Evolutionary conservation across 352 stramenopile species (phyloP).

Genomic region (Globisporangium megalacanthum): DNA sequence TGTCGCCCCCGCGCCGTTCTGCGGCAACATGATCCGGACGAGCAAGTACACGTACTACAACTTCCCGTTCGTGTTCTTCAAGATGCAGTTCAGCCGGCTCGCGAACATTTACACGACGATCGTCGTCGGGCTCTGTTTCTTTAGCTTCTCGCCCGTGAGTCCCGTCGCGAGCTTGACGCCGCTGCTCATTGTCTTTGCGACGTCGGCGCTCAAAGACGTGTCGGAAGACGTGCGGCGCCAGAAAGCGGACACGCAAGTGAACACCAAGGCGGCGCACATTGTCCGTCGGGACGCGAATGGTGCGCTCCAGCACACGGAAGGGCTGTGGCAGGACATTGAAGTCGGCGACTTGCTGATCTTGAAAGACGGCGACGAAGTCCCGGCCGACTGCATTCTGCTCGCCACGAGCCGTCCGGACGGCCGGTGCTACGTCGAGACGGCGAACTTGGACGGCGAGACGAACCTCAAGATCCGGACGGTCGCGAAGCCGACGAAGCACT

Average conservation of each 20-base stretch:
- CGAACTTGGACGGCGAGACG: conserved; percentile 85
- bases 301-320: conserved; percentile 61
- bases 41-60: conserved; percentile 92
- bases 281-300: conserved; percentile 51
- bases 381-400: conserved; percentile 76
- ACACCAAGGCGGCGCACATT: conserved; percentile 73
- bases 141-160: conserved; percentile 81
- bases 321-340: conserved; percentile 78
- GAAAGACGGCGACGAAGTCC: conserved; percentile 78
- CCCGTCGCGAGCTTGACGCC: conserved; percentile 80
- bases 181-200: conserved; percentile 85
- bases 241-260: conserved; percentile 73
- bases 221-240: conserved; percentile 75
- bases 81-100: conserved; percentile 88
- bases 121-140: conserved; percentile 86
- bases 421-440: conserved; percentile 81
- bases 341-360: conserved; percentile 81
- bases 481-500: conserved; percentile 70
- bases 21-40: conserved; percentile 74
- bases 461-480: conserved; percentile 87
- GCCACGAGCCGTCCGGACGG: conserved; percentile 70
- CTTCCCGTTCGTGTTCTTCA: conserved; percentile 86
- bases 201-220: conserved; percentile 84
- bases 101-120: conserved; percentile 89
- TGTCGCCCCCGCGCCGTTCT: conserved; percentile 27